These are phyloP conservation scores for Jaapia argillacea DNA, from an alignment of 768 basidiomycete species.

Conservation along the genomic window DNA sequence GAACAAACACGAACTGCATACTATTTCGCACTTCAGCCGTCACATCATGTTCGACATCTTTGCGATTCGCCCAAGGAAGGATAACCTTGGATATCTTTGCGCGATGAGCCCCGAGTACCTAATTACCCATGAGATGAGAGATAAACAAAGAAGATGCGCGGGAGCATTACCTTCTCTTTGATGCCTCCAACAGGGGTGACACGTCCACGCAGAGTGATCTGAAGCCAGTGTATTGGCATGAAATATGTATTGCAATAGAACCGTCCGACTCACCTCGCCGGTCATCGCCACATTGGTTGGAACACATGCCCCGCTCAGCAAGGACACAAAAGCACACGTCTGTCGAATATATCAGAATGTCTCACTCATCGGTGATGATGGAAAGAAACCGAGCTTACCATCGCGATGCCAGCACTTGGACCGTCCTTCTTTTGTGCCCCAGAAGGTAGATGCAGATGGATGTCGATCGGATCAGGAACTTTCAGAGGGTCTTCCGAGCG, in stretches of 20 bases:
- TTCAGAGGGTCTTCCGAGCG: conserved; percentile 68
- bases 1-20: conserved; percentile 78
- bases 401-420: conserved; percentile 82
- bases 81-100: conserved; percentile 79
- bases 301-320: conserved; percentile 68
- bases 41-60: conserved; percentile 83
- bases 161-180: conserved; percentile 76
- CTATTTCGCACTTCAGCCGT: conserved; percentile 60
- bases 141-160: no score
- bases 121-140: no score
- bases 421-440: conserved; percentile 94
- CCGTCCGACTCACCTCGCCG: conserved; percentile 55
- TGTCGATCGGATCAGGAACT: conserved; percentile 60
- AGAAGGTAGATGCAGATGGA: conserved; percentile 83
- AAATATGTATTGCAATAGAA: not conserved
- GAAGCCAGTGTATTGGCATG: not conserved
- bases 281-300: conserved; percentile 79
- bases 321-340: conserved; percentile 81
- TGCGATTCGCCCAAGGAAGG: conserved; percentile 74
- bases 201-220: conserved; percentile 77
- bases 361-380: not conserved
- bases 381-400: conserved; percentile 35
- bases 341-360: conserved; percentile 14
- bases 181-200: conserved; percentile 85
- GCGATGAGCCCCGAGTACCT: conserved; percentile 80